phyloP scores from a whole-genome alignment of 495 filamentous ascomycete genomes.

The Neurospora discreta region DNA sequence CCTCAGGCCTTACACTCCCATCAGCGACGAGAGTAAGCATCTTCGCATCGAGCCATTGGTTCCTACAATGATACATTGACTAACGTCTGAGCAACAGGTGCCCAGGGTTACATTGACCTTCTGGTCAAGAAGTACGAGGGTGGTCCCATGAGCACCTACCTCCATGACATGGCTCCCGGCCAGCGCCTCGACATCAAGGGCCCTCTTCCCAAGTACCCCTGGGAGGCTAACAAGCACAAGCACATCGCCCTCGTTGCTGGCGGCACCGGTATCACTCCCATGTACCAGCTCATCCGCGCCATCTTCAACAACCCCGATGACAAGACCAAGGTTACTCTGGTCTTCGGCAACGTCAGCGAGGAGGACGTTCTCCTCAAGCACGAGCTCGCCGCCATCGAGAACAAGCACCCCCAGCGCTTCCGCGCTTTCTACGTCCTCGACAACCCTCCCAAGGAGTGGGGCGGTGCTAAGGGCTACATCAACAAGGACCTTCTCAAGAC shows the following conservation, averaged over 20 bases:
- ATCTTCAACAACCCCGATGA: slow-evolving; percentile 96
- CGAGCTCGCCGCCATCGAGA: slow-evolving; percentile 74
- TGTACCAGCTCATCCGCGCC: slow-evolving; percentile 72
- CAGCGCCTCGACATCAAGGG: slow-evolving; percentile 85
- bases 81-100: slow-evolving; percentile 27
- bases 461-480: slow-evolving; percentile 63
- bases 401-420: slow-evolving; percentile 88
- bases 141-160: slow-evolving; percentile 81
- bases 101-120: slow-evolving; percentile 72
- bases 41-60: background rate
- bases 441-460: slow-evolving; percentile 73
- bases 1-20: slow-evolving; percentile 85
- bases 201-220: slow-evolving; percentile 87
- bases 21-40: slow-evolving; percentile 66
- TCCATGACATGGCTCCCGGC: slow-evolving; percentile 72
- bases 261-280: slow-evolving; percentile 89
- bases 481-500: slow-evolving; percentile 86
- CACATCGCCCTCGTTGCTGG: slow-evolving; percentile 90
- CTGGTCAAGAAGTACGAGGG: slow-evolving; percentile 82
- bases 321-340: slow-evolving; percentile 89
- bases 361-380: slow-evolving; percentile 81
- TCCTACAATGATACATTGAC: background rate
- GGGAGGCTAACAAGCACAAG: slow-evolving; percentile 85
- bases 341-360: slow-evolving; percentile 80
- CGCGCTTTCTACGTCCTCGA: slow-evolving; percentile 82